These are phyloP conservation scores for Vinca major DNA, from an alignment of 305 asterid genomes.

Conservation along the genomic window DNA sequence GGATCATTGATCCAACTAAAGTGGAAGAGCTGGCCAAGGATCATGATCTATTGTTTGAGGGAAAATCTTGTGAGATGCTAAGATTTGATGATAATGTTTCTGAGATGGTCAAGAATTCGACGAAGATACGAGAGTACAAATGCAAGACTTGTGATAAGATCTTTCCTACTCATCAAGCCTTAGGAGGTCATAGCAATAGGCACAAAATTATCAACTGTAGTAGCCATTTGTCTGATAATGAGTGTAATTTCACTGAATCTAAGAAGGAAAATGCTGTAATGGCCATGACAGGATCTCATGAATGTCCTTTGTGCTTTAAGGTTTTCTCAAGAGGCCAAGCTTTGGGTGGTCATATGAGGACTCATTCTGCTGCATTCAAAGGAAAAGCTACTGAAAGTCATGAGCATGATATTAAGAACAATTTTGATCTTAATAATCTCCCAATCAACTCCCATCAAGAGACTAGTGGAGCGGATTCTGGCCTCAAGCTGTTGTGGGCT, in stretches of 20 bases:
- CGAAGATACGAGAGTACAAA: slow-evolving; percentile 16
- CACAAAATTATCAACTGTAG: slow-evolving; percentile 11
- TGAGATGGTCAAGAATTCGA: slow-evolving; percentile 17
- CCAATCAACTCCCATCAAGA: slow-evolving; percentile 26
- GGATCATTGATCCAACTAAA: slow-evolving; percentile 13
- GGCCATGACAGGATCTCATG: slow-evolving; percentile 17
- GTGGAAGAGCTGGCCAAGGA: slow-evolving; percentile 14
- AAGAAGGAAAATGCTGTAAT: slow-evolving; percentile 18
- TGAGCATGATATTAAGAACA: slow-evolving; percentile 20
- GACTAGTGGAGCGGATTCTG: slow-evolving; percentile 10
- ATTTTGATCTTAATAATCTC: slow-evolving; percentile 36
- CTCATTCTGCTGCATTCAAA: slow-evolving; percentile 33
- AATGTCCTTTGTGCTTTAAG: slow-evolving; percentile 54
- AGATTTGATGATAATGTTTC: slow-evolving; percentile 16
- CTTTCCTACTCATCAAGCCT: slow-evolving; percentile 15
- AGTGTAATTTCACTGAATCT: slow-evolving; percentile 7
- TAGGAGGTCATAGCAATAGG: slow-evolving; percentile 21
- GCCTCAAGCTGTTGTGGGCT: no score
- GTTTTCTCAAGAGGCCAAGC: slow-evolving; percentile 66
- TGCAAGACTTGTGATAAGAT: slow-evolving; percentile 18
- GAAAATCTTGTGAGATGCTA: slow-evolving; percentile 1
- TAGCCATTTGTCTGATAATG: slow-evolving; percentile 6
- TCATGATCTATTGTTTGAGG: slow-evolving; percentile 13
- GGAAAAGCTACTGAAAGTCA: slow-evolving; percentile 12
- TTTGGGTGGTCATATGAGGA: slow-evolving; percentile 79